These are phyloP conservation scores for Ascochyta clinopodiicola DNA, from an alignment of 2,329 filamentous ascomycete species.

Conservation along the genomic window DNA sequence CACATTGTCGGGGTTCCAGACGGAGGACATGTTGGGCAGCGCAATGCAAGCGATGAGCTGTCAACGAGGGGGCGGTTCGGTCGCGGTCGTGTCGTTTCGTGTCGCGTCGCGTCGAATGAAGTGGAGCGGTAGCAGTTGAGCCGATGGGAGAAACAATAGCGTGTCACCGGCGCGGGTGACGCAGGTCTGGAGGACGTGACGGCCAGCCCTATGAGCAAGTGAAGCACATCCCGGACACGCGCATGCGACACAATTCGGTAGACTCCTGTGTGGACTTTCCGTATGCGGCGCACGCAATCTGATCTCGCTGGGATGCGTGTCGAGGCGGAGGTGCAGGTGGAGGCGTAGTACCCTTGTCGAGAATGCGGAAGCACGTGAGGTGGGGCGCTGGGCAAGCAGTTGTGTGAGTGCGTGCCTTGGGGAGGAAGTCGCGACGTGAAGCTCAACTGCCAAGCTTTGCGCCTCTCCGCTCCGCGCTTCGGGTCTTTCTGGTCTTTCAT, in stretches of 20 bases:
- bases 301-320: neutral
- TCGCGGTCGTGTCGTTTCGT: constrained; percentile 14
- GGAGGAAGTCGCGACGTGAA: constrained; percentile 30
- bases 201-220: constrained; percentile 40
- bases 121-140: constrained; percentile 15
- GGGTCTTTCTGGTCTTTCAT: neutral
- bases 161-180: constrained; percentile 37
- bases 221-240: constrained; percentile 38
- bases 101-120: constrained; percentile 19
- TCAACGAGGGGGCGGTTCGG: constrained; percentile 17
- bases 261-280: neutral
- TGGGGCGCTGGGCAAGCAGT: neutral
- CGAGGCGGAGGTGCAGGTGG: neutral
- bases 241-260: constrained; percentile 28
- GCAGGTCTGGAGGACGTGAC: constrained; percentile 36
- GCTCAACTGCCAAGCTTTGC: constrained; percentile 25
- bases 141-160: constrained; percentile 30
- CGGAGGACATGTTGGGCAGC: constrained; percentile 53
- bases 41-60: constrained; percentile 18
- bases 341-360: too few relatives aligned
- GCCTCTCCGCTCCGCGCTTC: constrained; percentile 13
- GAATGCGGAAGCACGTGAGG: constrained; percentile 3
- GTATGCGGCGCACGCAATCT: neutral
- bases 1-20: constrained; percentile 97
- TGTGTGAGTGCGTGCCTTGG: neutral